phyloP scores from a whole-genome alignment of 768 basidiomycete genomes.

The Clitopilus hobsonii region DNA sequence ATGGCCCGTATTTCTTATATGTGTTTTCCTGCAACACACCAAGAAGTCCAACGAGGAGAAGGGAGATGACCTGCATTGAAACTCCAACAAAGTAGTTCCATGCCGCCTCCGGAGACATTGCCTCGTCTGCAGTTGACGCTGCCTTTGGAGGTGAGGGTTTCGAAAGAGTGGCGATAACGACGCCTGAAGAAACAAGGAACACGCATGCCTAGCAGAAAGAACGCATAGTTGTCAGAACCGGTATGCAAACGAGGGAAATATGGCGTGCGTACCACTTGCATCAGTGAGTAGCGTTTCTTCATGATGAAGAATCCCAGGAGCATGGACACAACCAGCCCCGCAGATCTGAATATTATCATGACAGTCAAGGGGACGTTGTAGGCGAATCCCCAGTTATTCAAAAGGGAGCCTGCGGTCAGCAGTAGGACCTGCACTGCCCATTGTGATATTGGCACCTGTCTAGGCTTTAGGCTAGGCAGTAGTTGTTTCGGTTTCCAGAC shows the following conservation, averaged over 20 bases:
- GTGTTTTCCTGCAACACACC: conserved; percentile 77
- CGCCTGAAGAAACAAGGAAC: conserved; percentile 62
- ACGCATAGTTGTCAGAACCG: background rate
- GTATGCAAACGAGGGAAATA: background rate
- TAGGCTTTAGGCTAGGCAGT: conserved; percentile 54
- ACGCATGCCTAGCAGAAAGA: conserved; percentile 68
- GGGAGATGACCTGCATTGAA: conserved; percentile 57
- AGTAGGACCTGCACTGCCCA: conserved; percentile 74
- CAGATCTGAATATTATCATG: conserved; percentile 82
- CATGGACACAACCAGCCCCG: conserved; percentile 77
- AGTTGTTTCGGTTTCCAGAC: conserved; percentile 24
- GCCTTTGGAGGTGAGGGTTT: conserved; percentile 28
- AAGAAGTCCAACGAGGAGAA: conserved; percentile 62
- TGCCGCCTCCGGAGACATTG: conserved; percentile 26
- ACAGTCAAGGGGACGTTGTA: conserved; percentile 73
- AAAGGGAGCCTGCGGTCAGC: conserved; percentile 57
- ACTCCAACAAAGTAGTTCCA: conserved; percentile 62
- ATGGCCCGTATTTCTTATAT: conserved; percentile 67
- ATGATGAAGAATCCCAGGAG: conserved; percentile 59
- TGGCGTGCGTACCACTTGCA: conserved; percentile 52
- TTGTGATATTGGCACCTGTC: conserved; percentile 59
- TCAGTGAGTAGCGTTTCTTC: conserved; percentile 50
- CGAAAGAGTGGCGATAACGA: conserved; percentile 69
- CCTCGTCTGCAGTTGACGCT: conserved; percentile 13
- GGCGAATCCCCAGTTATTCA: conserved; percentile 82